A percentile compares a stretch with the other conserved stretches of the same genome.
Evolutionary conservation across 2,329 filamentous ascomycete species (phyloP).

Genomic region (Pseudomassariella vexata): DNA sequence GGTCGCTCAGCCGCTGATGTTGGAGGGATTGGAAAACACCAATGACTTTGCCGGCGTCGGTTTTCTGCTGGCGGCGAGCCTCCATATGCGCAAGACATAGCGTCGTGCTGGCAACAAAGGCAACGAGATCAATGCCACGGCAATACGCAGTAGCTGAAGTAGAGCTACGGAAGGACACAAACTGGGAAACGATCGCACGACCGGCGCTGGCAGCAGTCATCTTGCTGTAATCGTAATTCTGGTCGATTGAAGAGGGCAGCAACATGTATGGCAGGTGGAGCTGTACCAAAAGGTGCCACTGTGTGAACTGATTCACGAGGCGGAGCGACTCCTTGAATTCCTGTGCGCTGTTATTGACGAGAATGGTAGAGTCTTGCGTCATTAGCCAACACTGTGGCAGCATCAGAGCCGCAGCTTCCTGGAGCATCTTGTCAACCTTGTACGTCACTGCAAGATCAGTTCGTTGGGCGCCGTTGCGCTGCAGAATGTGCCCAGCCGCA

Average conservation of each 20-base stretch:
- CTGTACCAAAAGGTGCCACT: conserved; percentile 36
- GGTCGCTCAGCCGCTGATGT: conserved; percentile 5
- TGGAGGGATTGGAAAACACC: conserved; percentile 4
- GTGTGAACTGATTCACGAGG: conserved; percentile 33
- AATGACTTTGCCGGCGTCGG: background rate
- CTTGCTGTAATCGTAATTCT: conserved; percentile 30
- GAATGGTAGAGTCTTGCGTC: conserved; percentile 13
- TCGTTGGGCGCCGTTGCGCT: conserved; percentile 24
- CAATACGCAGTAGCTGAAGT: conserved; percentile 27
- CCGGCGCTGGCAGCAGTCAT: conserved; percentile 34
- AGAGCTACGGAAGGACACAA: conserved; percentile 28
- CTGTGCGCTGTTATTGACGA: conserved; percentile 10
- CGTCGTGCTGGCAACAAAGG: conserved; percentile 30
- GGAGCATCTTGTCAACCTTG: conserved; percentile 28
- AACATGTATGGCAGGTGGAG: conserved; percentile 41
- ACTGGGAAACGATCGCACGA: conserved; percentile 35
- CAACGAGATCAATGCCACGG: conserved; percentile 35
- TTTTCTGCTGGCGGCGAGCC: conserved; percentile 10
- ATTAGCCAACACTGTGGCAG: conserved; percentile 32
- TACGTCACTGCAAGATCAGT: conserved; percentile 17
- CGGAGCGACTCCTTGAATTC: conserved; percentile 26
- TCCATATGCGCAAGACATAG: conserved; percentile 35
- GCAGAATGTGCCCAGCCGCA: conserved; percentile 29
- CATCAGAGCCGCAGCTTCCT: conserved; percentile 24
- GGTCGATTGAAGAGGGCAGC: conserved; percentile 14